Percentiles rank a stretch among this genome's conserved stretches.
Conservation (phyloP, 345 rosid genomes). For the Eucalyptus albens region DNA sequence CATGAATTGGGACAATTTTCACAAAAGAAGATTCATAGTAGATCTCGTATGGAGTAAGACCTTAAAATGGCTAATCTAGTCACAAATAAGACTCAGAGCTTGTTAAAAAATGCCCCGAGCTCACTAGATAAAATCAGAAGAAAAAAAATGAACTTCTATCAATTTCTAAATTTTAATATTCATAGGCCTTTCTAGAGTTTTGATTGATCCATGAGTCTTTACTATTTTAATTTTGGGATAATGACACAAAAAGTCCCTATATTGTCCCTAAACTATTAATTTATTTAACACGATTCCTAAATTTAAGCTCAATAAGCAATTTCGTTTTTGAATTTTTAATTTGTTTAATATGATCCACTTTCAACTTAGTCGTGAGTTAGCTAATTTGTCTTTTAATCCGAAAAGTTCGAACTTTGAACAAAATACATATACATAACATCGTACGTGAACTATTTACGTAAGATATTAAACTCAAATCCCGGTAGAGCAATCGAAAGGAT, state of each 20-base stretch:
- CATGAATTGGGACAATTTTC: neutral
- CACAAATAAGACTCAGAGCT: neutral
- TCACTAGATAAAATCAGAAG: neutral
- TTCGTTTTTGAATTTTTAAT: neutral
- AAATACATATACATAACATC: too few relatives aligned
- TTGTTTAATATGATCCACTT: too few relatives aligned
- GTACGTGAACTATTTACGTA: too few relatives aligned
- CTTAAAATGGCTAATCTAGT: neutral
- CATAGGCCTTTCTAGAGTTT: neutral
- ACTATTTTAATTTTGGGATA: neutral
- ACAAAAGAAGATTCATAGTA: neutral
- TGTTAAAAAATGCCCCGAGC: accelerated
- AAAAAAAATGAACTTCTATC: neutral
- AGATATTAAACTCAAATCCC: too few relatives aligned
- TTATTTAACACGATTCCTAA: accelerated
- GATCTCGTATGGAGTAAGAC: neutral
- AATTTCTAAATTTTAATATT: neutral
- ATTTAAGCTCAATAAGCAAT: too few relatives aligned
- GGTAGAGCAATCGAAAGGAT: too few relatives aligned
- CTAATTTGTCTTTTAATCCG: too few relatives aligned
- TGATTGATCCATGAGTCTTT: neutral
- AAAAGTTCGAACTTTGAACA: too few relatives aligned
- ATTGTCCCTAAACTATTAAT: accelerated
- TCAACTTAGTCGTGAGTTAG: too few relatives aligned
- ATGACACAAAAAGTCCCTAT: neutral